Percentiles rank a stretch among this genome's conserved stretches.
Evolutionary conservation across 768 basidiomycete species (phyloP).

Genomic region (Tulasnella sp.): DNA sequence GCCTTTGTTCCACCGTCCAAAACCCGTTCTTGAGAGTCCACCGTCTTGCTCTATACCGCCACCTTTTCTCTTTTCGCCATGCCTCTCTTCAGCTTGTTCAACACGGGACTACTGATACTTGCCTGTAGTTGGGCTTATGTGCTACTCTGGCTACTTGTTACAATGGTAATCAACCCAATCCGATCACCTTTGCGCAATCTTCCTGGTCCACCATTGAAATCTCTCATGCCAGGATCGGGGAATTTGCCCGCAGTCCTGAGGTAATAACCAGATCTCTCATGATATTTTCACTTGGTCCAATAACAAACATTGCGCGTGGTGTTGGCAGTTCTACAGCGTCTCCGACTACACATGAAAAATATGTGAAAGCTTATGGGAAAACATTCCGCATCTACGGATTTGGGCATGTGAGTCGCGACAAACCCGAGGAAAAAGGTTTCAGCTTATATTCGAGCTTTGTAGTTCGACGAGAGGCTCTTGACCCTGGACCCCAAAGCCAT

Average conservation of each 20-base stretch:
- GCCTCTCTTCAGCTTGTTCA: neutral
- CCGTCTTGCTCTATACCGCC: neutral
- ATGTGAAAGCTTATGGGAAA: conserved; percentile 52
- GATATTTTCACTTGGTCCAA: neutral
- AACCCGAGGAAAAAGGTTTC: conserved; percentile 34
- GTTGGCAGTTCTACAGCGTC: conserved; percentile 7
- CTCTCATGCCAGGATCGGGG: conserved; percentile 42
- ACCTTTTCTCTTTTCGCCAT: neutral
- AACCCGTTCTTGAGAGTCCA: too few species aligned
- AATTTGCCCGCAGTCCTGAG: conserved; percentile 43
- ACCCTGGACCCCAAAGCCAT: conserved; percentile 73
- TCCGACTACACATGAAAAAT: conserved; percentile 20
- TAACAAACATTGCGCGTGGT: neutral
- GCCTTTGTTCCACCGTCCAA: too few species aligned
- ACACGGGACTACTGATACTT: neutral
- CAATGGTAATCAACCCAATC: conserved; percentile 33
- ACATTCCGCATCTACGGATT: conserved; percentile 22
- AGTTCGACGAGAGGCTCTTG: conserved; percentile 54
- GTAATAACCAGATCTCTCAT: conserved; percentile 31
- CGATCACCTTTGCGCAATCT: conserved; percentile 44
- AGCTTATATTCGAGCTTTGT: neutral
- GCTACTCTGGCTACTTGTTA: neutral
- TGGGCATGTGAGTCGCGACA: conserved; percentile 34
- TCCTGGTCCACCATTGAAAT: conserved; percentile 47
- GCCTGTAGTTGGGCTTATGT: neutral